Percentiles rank a stretch among this genome's conserved stretches.
Conservation (phyloP, 108 stramenopile genomes). For the Pseudonitzschia delicatissima region DNA sequence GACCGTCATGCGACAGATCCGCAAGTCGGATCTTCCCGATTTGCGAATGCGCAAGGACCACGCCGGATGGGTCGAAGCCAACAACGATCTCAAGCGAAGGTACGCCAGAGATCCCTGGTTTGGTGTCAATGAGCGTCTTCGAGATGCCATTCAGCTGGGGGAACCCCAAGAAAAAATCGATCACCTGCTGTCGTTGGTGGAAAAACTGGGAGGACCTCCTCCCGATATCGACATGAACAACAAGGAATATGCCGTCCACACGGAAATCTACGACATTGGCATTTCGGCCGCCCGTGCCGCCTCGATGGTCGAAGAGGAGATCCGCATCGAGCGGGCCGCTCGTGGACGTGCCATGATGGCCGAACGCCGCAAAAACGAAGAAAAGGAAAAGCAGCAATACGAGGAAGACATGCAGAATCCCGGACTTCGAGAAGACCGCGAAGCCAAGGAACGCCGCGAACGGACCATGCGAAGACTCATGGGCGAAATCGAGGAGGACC, state of each 20-base stretch:
- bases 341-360: slow-evolving; percentile 58
- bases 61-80: slow-evolving; percentile 67
- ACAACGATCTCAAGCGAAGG: slow-evolving; percentile 53
- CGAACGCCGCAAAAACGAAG: slow-evolving; percentile 47
- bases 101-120: slow-evolving; percentile 75
- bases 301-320: slow-evolving; percentile 41
- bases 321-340: slow-evolving; percentile 45
- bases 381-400: slow-evolving; percentile 44
- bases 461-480: slow-evolving; percentile 49
- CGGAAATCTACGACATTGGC: slow-evolving; percentile 70
- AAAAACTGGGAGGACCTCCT: slow-evolving; percentile 73
- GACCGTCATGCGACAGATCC: slow-evolving; percentile 59
- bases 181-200: slow-evolving; percentile 43
- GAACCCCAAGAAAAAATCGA: slow-evolving; percentile 55
- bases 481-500: slow-evolving; percentile 60
- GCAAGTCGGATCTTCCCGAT: slow-evolving; percentile 55
- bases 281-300: slow-evolving; percentile 40
- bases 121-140: slow-evolving; percentile 71
- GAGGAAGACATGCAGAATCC: slow-evolving; percentile 59
- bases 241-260: slow-evolving; percentile 60
- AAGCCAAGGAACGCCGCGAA: slow-evolving; percentile 61
- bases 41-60: slow-evolving; percentile 49
- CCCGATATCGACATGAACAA: slow-evolving; percentile 46
- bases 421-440: slow-evolving; percentile 47
- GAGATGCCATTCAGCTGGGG: slow-evolving; percentile 70